Evolutionary conservation across 768 basidiomycete species (phyloP).

Genomic region (Trametes sanguinea): DNA sequence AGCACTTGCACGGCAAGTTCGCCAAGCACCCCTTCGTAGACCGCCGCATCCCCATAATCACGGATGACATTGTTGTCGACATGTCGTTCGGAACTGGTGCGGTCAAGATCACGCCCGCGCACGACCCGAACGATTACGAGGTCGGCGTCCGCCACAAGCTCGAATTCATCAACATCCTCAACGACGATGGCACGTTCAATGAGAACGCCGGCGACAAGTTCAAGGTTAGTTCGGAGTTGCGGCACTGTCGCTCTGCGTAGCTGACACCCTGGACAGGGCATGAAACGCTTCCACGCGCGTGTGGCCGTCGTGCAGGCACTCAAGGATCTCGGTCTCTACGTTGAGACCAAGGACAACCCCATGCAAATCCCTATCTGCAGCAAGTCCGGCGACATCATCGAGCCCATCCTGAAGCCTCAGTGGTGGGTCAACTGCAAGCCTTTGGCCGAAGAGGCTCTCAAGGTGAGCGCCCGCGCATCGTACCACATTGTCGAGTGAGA

Average conservation of each 20-base stretch:
- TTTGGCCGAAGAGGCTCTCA: conserved; percentile 86
- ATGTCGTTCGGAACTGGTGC: conserved; percentile 98
- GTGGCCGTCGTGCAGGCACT: conserved; percentile 80
- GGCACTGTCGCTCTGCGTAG: too few species aligned
- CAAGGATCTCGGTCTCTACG: conserved; percentile 80
- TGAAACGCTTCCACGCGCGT: conserved; percentile 96
- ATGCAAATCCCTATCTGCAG: conserved; percentile 98
- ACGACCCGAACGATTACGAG: conserved; percentile 96
- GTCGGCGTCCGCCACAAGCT: conserved; percentile 86
- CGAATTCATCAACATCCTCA: conserved; percentile 91
- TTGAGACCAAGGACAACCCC: conserved; percentile 94
- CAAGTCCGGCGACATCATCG: conserved; percentile 96
- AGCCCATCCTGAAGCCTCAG: conserved; percentile 93
- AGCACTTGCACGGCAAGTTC: conserved; percentile 95
- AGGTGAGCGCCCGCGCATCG: conserved; percentile 46
- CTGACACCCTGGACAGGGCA: conserved; percentile 54
- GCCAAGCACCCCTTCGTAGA: conserved; percentile 86
- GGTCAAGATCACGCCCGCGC: conserved; percentile 98
- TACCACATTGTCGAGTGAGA: neutral
- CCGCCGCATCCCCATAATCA: conserved; percentile 84
- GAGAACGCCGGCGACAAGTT: conserved; percentile 82
- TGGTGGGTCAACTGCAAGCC: conserved; percentile 98
- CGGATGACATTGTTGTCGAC: conserved; percentile 83
- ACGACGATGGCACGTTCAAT: conserved; percentile 96
- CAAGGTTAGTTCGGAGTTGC: conserved; percentile 42